phyloP scores from a whole-genome alignment of 495 filamentous ascomycete genomes.

The Clohesyomyces aquaticus region DNA sequence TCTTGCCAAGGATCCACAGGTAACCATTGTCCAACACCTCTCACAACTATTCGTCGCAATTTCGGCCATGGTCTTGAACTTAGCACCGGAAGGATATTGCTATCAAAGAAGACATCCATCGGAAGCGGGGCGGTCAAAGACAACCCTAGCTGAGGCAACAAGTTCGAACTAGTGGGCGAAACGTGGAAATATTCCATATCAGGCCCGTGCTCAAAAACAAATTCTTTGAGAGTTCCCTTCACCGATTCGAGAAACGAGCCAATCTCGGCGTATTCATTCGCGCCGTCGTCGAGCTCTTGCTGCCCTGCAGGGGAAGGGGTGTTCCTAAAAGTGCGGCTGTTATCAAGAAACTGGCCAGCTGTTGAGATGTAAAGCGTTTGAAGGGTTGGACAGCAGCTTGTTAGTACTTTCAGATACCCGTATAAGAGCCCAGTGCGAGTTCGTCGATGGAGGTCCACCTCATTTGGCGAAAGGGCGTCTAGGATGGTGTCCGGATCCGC shows the following conservation, averaged over 20 bases:
- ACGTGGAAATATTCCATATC: slow-evolving; percentile 5
- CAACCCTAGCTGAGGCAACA: background rate
- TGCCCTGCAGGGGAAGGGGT: background rate
- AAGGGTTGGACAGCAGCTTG: slow-evolving; percentile 6
- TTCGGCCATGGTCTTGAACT: slow-evolving; percentile 11
- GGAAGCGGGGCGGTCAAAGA: slow-evolving; percentile 2
- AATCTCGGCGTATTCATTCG: slow-evolving; percentile 10
- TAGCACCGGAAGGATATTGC: slow-evolving; percentile 8
- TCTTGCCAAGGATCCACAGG: slow-evolving; percentile 13
- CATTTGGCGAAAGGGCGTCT: background rate
- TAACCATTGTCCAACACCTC: slow-evolving; percentile 22
- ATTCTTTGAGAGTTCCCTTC: slow-evolving; percentile 2
- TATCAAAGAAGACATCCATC: slow-evolving; percentile 19
- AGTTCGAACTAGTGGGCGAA: background rate
- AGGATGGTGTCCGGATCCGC: background rate
- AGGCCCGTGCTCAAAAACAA: slow-evolving; percentile 17
- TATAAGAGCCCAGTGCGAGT: slow-evolving; percentile 4
- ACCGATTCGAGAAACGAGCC: slow-evolving; percentile 11
- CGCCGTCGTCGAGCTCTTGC: background rate
- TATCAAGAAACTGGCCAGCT: slow-evolving; percentile 7
- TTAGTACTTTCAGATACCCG: slow-evolving; percentile 10
- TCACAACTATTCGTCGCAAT: slow-evolving; percentile 6
- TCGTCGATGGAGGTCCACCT: background rate
- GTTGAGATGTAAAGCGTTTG: slow-evolving; percentile 6
- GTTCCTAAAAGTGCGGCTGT: background rate